Evolutionary conservation across 495 filamentous ascomycete species (phyloP), one percentile per base, ranked within the genome.

Genomic region (Clavariopsis aquatica): DNA sequence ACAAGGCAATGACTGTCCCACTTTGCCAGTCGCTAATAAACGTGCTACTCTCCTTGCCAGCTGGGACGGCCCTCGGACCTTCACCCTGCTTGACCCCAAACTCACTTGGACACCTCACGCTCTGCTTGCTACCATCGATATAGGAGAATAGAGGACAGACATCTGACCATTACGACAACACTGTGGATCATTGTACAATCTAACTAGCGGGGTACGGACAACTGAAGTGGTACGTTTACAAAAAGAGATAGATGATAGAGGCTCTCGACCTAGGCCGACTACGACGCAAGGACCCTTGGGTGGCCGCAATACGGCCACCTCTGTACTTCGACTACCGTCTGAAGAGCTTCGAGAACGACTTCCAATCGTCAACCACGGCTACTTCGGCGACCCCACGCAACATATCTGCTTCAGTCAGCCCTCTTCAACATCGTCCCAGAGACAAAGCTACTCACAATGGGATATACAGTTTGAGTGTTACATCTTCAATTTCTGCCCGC

Each of bases 381-480:
- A 20, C 64, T 62, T 20, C 60, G 51, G 26, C 69, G 65, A 15
- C 70, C 70, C 62, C 64, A 72, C 1, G 67, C 70, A 15, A 70
- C 52, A 47, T 70, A 67, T 0, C 70, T 72, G 1, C 67, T 72
- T 49, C 10, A 31, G 34, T 22, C 27, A 52, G 23, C 38, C 69
- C 46, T 61, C 57, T 31, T 31, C 20, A 8, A 31, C 5, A 15
- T 49, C 23, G 15, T 10, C 1, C 12, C 23, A 12, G 20, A 24
- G 26, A 22, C 12, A 22, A 49, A 19, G 26, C 17, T 23, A 69
- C 73, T 69, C 28, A 75, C 73, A 75, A 36, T 27, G 69, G 71
- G 26, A 75, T 70, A 58, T 75, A 75, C 13, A 73, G 57, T 46
- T 68, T 70, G 29, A 70, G 47, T n/a, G 45, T 62, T 23, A 45